These are phyloP conservation scores for Fusarium subtropicale DNA, from an alignment of 2,329 filamentous ascomycete species.

Conservation along the genomic window DNA sequence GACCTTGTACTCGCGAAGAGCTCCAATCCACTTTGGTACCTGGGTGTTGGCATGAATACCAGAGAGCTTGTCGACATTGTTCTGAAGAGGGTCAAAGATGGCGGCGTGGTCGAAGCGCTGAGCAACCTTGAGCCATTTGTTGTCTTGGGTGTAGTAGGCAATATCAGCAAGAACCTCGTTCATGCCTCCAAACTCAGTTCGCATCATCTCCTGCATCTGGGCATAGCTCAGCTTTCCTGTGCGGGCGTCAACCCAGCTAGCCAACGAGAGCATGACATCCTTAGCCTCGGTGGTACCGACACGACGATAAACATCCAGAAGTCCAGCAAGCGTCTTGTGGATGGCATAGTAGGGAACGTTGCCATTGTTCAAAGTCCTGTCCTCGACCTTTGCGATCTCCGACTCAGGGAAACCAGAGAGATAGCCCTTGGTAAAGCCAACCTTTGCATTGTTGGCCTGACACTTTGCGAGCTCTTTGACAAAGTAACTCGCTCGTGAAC, in stretches of 20 bases:
- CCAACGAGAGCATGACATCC: slow-evolving; percentile 58
- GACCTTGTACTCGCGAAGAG: slow-evolving; percentile 60
- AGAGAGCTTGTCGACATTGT: slow-evolving; percentile 58
- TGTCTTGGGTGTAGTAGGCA: slow-evolving; percentile 59
- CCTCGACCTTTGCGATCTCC: slow-evolving; percentile 59
- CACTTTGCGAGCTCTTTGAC: slow-evolving; percentile 62
- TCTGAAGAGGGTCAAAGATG: slow-evolving; percentile 60
- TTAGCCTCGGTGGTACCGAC: slow-evolving; percentile 57
- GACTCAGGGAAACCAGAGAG: slow-evolving; percentile 65
- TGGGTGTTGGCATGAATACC: slow-evolving; percentile 66
- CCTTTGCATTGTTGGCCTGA: slow-evolving; percentile 61
- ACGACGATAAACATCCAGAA: slow-evolving; percentile 62
- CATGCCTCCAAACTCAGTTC: slow-evolving; percentile 66
- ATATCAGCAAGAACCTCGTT: slow-evolving; percentile 63
- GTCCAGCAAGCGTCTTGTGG: slow-evolving; percentile 65
- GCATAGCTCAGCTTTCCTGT: slow-evolving; percentile 56
- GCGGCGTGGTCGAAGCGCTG: slow-evolving; percentile 63
- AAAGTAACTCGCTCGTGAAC: slow-evolving; percentile 59
- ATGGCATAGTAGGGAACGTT: slow-evolving; percentile 66
- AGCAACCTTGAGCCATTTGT: slow-evolving; percentile 59
- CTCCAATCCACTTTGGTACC: slow-evolving; percentile 66
- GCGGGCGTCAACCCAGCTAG: slow-evolving; percentile 61
- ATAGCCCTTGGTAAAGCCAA: slow-evolving; percentile 59
- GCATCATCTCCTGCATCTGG: slow-evolving; percentile 62
- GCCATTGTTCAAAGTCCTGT: slow-evolving; percentile 57